Percentiles rank a stretch among this genome's conserved stretches.
phyloP scores from a whole-genome alignment of 441 rosid species.

The Erodium chrysanthum region DNA sequence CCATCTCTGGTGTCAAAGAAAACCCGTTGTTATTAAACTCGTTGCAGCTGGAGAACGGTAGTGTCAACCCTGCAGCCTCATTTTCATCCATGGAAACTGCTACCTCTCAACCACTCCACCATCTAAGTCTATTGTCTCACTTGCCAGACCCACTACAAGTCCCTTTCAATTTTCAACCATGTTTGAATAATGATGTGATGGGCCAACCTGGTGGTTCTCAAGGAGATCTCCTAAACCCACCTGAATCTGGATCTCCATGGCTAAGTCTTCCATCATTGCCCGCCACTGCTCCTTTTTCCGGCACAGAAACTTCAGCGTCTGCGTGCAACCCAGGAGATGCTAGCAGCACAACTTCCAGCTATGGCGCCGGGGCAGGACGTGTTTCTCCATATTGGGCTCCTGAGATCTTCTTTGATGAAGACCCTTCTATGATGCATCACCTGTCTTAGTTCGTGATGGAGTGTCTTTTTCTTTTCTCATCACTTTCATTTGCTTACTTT shows the following conservation, averaged over 20 bases:
- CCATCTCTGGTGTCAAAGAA: slow-evolving; percentile 17
- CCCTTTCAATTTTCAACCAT: slow-evolving; percentile 61
- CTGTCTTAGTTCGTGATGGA: slow-evolving; percentile 28
- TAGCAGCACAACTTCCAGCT: slow-evolving; percentile 8
- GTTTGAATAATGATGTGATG: no score
- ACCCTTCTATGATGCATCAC: slow-evolving; percentile 35
- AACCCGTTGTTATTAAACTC: no score
- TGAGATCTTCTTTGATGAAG: slow-evolving; percentile 45
- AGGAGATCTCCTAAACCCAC: no score
- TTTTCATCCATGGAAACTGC: slow-evolving; percentile 15
- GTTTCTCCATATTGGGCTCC: slow-evolving; percentile 43
- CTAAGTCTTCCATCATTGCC: slow-evolving; percentile 30
- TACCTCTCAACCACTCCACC: slow-evolving; percentile 60
- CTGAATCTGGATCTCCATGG: slow-evolving; percentile 47
- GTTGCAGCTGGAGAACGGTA: slow-evolving; percentile 15
- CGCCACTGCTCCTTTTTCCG: slow-evolving; percentile 24
- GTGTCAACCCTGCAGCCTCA: slow-evolving; percentile 13
- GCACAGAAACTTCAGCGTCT: slow-evolving; percentile 26
- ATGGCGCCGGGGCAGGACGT: slow-evolving; percentile 41
- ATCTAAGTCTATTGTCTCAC: slow-evolving; percentile 23
- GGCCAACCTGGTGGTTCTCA: no score
- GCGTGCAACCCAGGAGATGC: slow-evolving; percentile 39
- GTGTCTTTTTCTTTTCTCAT: not conserved
- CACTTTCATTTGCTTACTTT: not conserved
- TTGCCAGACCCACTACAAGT: slow-evolving; percentile 38